Conservation (phyloP, 441 rosid species). For the Daphne laureola region DNA sequence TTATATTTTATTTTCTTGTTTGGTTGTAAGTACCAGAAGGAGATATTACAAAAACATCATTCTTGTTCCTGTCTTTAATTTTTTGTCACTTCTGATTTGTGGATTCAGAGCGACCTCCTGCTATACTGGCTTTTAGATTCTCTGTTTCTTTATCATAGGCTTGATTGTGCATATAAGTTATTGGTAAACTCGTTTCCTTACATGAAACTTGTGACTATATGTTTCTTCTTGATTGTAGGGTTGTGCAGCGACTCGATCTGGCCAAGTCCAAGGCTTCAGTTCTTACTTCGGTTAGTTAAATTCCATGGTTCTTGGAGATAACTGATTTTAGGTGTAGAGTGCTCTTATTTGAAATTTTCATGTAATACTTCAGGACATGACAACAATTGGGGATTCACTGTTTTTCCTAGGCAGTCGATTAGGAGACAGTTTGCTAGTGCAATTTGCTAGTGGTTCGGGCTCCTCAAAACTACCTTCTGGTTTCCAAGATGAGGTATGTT, state of each 20-base stretch:
- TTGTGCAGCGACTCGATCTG: constrained; percentile 95
- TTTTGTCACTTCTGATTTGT: no score
- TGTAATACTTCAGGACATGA: constrained; percentile 60
- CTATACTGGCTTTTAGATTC: neutral
- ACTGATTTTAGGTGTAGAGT: neutral
- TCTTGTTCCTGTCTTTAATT: no score
- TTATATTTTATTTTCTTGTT: no score
- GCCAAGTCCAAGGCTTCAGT: constrained; percentile 98
- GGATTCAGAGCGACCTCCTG: no score
- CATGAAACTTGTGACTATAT: constrained; percentile 2
- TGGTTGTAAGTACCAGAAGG: no score
- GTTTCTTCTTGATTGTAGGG: constrained; percentile 34
- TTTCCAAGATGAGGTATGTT: constrained; percentile 79
- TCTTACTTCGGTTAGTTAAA: constrained; percentile 83
- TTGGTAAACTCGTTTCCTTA: neutral
- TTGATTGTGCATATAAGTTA: no score
- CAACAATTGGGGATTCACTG: constrained; percentile 74
- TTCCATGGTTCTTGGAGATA: constrained; percentile 4
- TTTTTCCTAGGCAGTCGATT: constrained; percentile 91
- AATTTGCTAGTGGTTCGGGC: constrained; percentile 65
- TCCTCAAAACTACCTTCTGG: constrained; percentile 53
- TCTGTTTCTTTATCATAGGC: neutral
- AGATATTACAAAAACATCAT: no score
- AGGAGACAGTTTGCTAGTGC: constrained; percentile 99
- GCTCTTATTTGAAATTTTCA: constrained; percentile 16